A percentile compares a stretch with the other conserved stretches of the same genome.
These are phyloP conservation scores for Lactarius sanguifluus DNA, from an alignment of 768 basidiomycete species.

Conservation along the genomic window DNA sequence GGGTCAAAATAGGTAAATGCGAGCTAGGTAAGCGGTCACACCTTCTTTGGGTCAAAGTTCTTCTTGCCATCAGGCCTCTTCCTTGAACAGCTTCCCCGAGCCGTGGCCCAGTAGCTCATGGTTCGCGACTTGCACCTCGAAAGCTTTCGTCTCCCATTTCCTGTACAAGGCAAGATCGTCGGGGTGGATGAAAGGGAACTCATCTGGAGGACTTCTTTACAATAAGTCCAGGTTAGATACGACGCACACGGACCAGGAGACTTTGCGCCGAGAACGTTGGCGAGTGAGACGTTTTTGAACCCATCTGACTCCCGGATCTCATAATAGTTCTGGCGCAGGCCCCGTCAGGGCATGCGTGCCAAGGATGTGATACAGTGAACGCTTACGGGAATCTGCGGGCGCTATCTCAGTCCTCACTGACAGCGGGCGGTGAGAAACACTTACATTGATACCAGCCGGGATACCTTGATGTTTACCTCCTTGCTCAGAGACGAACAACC, in stretches of 20 bases:
- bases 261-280: slow-evolving; percentile 86
- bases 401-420: slow-evolving; percentile 1
- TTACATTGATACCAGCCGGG: slow-evolving; percentile 81
- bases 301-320: slow-evolving; percentile 77
- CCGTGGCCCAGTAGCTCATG: slow-evolving; percentile 89
- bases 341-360: background rate
- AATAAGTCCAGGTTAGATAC: background rate
- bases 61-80: slow-evolving; percentile 70
- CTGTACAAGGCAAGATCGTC: slow-evolving; percentile 74
- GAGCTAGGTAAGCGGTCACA: slow-evolving; percentile 17
- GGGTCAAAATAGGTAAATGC: slow-evolving; percentile 7
- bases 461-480: slow-evolving; percentile 49
- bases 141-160: slow-evolving; percentile 73
- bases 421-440: slow-evolving; percentile 28
- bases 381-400: slow-evolving; percentile 59
- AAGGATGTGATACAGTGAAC: background rate
- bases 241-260: slow-evolving; percentile 57
- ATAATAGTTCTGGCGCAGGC: slow-evolving; percentile 63
- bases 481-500: slow-evolving; percentile 1
- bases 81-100: slow-evolving; percentile 79
- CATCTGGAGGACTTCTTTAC: slow-evolving; percentile 37
- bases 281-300: slow-evolving; percentile 88
- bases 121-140: slow-evolving; percentile 88
- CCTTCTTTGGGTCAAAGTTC: slow-evolving; percentile 79
- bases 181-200: slow-evolving; percentile 78